These are phyloP conservation scores for Picea engelmannii DNA, from an alignment of 83 land plant species.

Conservation along the genomic window DNA sequence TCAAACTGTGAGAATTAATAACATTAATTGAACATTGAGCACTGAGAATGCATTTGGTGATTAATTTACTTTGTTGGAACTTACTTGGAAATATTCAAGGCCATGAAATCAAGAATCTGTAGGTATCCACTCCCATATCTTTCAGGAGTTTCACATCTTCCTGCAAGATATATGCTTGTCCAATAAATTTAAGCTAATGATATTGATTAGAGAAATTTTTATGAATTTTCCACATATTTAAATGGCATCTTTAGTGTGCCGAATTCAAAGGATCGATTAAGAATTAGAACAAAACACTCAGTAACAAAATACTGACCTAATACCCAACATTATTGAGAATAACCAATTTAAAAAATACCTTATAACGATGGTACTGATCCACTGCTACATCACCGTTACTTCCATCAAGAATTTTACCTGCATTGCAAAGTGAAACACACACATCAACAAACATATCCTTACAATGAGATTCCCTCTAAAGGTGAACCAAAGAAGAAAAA, in stretches of 20 bases:
- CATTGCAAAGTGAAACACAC: neutral
- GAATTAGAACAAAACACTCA: no score
- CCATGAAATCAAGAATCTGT: neutral
- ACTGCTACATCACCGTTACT: conserved; percentile 69
- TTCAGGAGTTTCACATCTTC: neutral
- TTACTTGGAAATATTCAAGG: neutral
- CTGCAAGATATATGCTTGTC: neutral
- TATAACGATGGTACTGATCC: conserved; percentile 75
- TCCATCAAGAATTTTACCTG: conserved; percentile 54
- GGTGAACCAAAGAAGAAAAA: neutral
- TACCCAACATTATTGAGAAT: no score
- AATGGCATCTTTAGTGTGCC: no score
- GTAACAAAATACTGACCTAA: no score
- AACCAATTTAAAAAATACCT: conserved; percentile 22
- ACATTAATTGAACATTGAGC: neutral
- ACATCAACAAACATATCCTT: no score
- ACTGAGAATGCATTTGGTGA: neutral
- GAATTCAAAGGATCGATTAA: no score
- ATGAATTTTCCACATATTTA: no score
- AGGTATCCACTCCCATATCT: neutral
- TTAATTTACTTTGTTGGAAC: neutral
- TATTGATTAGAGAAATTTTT: neutral
- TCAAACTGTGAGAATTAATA: neutral
- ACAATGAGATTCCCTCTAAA: no score
- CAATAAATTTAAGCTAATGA: neutral